Base-by-base conservation (phyloP, 1,139 yeast species). In the Spencermartinsiella ligniputridi region DNA sequence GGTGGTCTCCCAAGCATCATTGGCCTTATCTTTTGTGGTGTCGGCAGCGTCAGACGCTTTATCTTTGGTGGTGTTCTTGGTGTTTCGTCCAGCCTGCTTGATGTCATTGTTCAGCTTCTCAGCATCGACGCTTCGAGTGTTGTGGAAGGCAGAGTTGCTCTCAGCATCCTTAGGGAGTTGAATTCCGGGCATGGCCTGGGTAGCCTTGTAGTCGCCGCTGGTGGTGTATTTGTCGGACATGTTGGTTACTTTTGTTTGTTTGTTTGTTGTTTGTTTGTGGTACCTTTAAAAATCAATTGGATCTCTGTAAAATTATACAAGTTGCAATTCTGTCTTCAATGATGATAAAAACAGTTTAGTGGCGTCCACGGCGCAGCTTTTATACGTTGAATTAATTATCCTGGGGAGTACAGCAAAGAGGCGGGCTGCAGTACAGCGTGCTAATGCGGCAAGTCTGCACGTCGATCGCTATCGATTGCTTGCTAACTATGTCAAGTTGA, bases 1-100 rank as follows among this genome's bases (percentile, higher is more conserved):
- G 32, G 82, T 77, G 60, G 81, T 81, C 27, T 66, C 76, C 35
- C 61, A 78, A 42, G 89, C 84, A 62, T 90, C 5, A 5, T 27
- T 15, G 32, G 13, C 32, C 5, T 9, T 4, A 15, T 27, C 15
- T 15, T 9, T 11, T 5, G 32, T n/a, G 5, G 12, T n/a, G 15
- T 27, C 15, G 15, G 6, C 5, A 8, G 32, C 32, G n/a, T 9
- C 15, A 15, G 12, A 9, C 12, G 32, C 32, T 6, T 9, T n/a
- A n/a, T 27, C 32, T 9, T 9, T n/a, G 11, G 25, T 11, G 11
- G 6, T 22, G 25, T 22, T 22, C 53, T 25, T 52, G 50, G 32
- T 43, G 42, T 25, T 39, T 39, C 24, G 22, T 24, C 19, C 30
- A 13, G 34, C 42, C 17, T 45, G 39, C 40, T 52, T 36, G 48